A percentile compares a stretch with the other conserved stretches of the same genome.
Evolutionary conservation across 2,329 filamentous ascomycete species (phyloP).

Genomic region (Karstenula rhodostoma): DNA sequence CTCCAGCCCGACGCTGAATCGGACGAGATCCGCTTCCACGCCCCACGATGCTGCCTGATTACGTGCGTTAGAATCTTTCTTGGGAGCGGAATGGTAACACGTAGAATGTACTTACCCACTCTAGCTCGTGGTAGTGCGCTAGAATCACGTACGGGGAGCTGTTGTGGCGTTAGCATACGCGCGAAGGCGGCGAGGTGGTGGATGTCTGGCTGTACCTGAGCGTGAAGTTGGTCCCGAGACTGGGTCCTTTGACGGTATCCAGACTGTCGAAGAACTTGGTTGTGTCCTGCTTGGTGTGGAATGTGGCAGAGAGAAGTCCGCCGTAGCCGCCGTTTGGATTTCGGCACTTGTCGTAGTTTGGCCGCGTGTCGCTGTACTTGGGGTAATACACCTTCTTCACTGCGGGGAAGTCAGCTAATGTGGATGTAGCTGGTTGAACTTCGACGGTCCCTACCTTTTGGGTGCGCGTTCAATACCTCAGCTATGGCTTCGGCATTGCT

Average conservation of each 20-base stretch:
- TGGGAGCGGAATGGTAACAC: not conserved
- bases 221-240: constrained; percentile 96
- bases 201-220: constrained; percentile 60
- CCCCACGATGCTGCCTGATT: constrained; percentile 75
- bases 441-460: constrained; percentile 52
- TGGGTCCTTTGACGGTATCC: constrained; percentile 91
- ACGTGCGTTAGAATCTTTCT: constrained; percentile 17
- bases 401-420: constrained; percentile 32
- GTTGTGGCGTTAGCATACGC: constrained; percentile 12
- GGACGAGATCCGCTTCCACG: constrained; percentile 79
- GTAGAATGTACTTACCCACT: constrained; percentile 70
- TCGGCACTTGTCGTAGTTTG: constrained; percentile 80
- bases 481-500: constrained; percentile 84
- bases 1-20: constrained; percentile 91
- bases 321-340: constrained; percentile 84
- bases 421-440: not conserved
- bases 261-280: constrained; percentile 85
- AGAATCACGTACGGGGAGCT: constrained; percentile 89
- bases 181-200: not conserved
- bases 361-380: constrained; percentile 73
- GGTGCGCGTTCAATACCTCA: constrained; percentile 69
- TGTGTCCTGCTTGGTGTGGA: constrained; percentile 74
- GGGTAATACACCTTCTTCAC: constrained; percentile 89
- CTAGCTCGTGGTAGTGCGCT: constrained; percentile 88
- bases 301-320: constrained; percentile 85